Conservation (phyloP, 371 early-diverging fungal genomes). For the Apophysomyces variabilis region DNA sequence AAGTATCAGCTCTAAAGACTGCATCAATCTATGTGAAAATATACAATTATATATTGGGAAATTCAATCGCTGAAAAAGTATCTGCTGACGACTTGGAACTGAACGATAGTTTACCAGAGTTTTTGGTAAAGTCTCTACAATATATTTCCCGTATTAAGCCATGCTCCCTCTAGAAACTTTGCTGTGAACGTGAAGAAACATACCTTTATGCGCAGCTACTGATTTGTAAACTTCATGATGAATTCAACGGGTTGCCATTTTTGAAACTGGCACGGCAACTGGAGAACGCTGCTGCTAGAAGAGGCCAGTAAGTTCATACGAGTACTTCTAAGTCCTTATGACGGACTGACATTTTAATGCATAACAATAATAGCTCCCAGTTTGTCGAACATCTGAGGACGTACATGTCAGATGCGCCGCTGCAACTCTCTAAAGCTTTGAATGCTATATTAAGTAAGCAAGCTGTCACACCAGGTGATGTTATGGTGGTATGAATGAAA, state of each 20-base stretch:
- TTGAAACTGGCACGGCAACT: conserved; percentile 64
- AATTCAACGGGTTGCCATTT: conserved; percentile 56
- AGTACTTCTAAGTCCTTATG: neutral
- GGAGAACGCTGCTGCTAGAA: conserved; percentile 52
- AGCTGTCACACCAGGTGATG: conserved; percentile 68
- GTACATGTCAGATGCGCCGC: conserved; percentile 51
- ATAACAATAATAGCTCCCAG: conserved; percentile 1
- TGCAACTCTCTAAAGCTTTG: conserved; percentile 55
- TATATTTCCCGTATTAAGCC: neutral
- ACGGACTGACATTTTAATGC: neutral
- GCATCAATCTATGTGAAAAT: conserved; percentile 67
- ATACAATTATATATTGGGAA: conserved; percentile 62
- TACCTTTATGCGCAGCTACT: conserved; percentile 70
- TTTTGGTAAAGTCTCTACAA: conserved; percentile 42
- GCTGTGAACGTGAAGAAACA: conserved; percentile 70
- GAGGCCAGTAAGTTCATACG: conserved; percentile 36
- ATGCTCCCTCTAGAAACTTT: conserved; percentile 50
- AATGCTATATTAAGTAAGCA: conserved; percentile 58
- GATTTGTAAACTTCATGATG: conserved; percentile 53
- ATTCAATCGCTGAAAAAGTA: conserved; percentile 57
- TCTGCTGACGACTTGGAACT: conserved; percentile 61
- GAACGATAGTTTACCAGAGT: conserved; percentile 48
- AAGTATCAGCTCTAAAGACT: conserved; percentile 64
- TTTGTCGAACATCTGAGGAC: conserved; percentile 59
- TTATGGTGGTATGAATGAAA: conserved; percentile 46